Evolutionary conservation across 345 rosid species (phyloP), one percentile per base, ranked within the genome.

Genomic region (Turritis glabra): DNA sequence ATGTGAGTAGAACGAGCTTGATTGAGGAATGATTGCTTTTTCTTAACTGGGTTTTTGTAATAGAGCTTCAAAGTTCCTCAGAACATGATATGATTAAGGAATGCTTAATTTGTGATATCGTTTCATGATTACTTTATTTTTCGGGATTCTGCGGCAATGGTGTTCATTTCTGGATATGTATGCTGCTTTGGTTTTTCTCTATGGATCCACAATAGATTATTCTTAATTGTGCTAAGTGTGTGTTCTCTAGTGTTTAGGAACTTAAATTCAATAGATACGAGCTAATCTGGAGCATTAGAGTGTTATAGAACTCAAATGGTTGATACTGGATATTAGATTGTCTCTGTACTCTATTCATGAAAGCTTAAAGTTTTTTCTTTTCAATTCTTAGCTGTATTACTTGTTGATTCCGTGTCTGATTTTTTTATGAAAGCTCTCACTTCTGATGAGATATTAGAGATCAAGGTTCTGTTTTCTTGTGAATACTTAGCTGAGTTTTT

Each of bases 21-120:
- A 38, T 27, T 46, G 19, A 46, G 17, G 50, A 73, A 44, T 19
- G 12, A 17, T 53, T 63, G 52, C 48, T 44, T 57, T 56, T 68
- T 33, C 32, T 69, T n/a, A 41, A 14, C 23, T 48, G 30, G 30
- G 38, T 29, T 22, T 30, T 48, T 46, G 46, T 35, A 7, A 0
- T 47, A 35, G 43, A 30, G 55, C 41, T 48, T 11, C 29, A 33
- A 64, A n/a, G 12, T 15, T 14, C 29, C 3, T 15, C 3, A 14
- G 58, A 44, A 44, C 21, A 44, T 11, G 18, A 41, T n/a, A n/a
- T 38, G 26, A 41, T 15, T 5, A 6, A 15, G 47, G 47, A 41
- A 15, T 15, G 47, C 18, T 41, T 15, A 15, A 15, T 43, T 43
- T 40, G 19, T 13, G 5, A 19, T 27, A 57, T 21, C 33, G 23